Evolutionary conservation across 805 yeast genomes (phyloP), one percentile per base, ranked within the genome.

Genomic region (Torulaspora delbrueckii): DNA sequence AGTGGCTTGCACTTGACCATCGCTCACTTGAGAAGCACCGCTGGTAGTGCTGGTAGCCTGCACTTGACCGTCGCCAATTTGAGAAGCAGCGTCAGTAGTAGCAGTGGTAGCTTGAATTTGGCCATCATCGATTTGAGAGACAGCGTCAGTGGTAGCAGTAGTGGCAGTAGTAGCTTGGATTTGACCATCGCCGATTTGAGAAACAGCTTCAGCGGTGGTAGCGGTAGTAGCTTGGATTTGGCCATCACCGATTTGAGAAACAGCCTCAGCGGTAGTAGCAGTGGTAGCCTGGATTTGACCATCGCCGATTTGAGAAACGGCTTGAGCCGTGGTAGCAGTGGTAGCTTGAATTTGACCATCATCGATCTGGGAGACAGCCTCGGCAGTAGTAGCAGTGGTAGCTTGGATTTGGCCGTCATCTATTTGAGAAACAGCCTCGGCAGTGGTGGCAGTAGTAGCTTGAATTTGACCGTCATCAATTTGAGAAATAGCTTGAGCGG

Each of bases 161-260:
- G 46, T 43, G n/a, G 40, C 34, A 37, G 54, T 50, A 40, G 57
- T 54, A 30, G 58, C 60, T 42, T 59, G 62, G 36, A 58, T 54
- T 51, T 61, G 76, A 52, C 77, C 77, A 48, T 74, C 79, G 43
- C 61, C 58, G 50, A 73, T 69, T 57, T 75, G 79, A 49, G 75
- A 63, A 37, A 64, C 65, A 24, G 69, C 58, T 24, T 62, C 52
- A 16, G 59, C 55, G 41, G 43, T 40, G 38, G 43, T 40, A 13
- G 37, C 31, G 9, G 43, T 40, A 9, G 73, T 68, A 37, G 73
- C 66, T 59, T 74, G 77, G 55, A 74, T 67, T 62, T 76, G 80
- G 53, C 80, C 43, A 14, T 40, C 43, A 9, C 23, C 63, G 46
- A 68, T 70, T 54, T 66, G 71, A 18, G 69, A 59, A 10, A 59